Evolutionary conservation across 306 rosid species (phyloP), one percentile per base, ranked within the genome.

Genomic region (Medicago ruthenica): DNA sequence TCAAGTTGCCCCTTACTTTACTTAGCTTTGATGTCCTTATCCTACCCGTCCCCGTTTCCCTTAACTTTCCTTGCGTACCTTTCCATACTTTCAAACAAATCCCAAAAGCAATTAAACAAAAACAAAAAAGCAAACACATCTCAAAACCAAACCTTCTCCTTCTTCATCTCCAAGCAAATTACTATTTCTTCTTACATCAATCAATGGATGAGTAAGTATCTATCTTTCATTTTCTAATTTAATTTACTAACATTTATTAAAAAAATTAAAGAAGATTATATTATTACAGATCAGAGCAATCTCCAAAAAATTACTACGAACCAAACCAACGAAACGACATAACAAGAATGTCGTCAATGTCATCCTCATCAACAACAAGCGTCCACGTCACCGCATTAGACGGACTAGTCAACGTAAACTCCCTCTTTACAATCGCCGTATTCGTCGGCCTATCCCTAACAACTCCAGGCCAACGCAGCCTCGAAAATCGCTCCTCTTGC

Each of bases 401-500:
- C 67, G 96, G 97, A 17, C 75, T 94, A 3, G 97, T 94, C 11
- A 94, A 90, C 71, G 97, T 89, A 9, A 94, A 94, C 83, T 94
- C 98, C 0, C 96, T 95, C 36, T 95, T 95, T 92, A 87, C 97
- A 12, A 86, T 95, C 63, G 98, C 96, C 0, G 97, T 90, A n/a
- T 95, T 94, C 81, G 95, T 94, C n/a, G 98, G 98, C 1, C 93
- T 94, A 8, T 94, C 97, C 0, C 83, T 94, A 9, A 80, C 97
- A 6, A 87, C 91, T 0, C 93, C 85, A 0, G 88, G 87, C 0
- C 99, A 92, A 67, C 82, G 50, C 8, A 85, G 92, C 83, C 93
- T 95, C 2, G 93, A 89, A 74, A 80, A 84, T 20, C 81, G 79
- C 4, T 68, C 87, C 1, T n/a, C 86, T 2, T 93, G 99, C 81